Base-by-base conservation (phyloP, 768 basidiomycete genomes). In the Lepiota subincarnata region DNA sequence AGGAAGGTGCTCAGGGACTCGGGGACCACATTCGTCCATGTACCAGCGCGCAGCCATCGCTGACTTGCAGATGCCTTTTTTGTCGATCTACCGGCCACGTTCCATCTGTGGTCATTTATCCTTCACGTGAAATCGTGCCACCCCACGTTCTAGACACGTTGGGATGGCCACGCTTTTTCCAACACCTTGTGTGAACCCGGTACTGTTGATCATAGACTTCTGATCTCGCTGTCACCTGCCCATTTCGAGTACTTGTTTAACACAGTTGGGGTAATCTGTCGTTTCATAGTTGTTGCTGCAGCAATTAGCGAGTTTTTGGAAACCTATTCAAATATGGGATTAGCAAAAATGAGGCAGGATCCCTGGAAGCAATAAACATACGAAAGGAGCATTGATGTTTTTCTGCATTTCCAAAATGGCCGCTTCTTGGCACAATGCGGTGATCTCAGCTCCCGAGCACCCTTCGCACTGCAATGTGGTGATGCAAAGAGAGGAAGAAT, bases 401-500 rank as follows among this genome's bases (percentile, higher is more conserved):
- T 81, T 77, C 59, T 89, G 85, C 97, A 99, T 98, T 0, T 94
- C 90, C 50, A 87, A 66, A 57, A 98, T 68, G 0, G 96, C 97
- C 3, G 97, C 97, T 68, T 99, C 96, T 70, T 98, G 97, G 65
- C 95, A 98, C 40, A 98, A 78, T 7, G 88, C 85, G 5, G 83
- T 78, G 31, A 98, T 84, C 68, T 99, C 97, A 4, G 97, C 97
- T 4, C 97, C 97, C 16, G 95, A 98, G 66, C 93, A 99, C 0
- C 96, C 97, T 8, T 89, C 84, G 1, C 94, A 89, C 97, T 98
- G 46, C 14, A 24, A 31, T 31, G 31, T 31, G 31, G 31, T 31
- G 10, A 31, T 31, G 16, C n/a, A 39, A 31, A 26, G 22, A 37
- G 24, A n/a, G 48, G 14, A 39, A 46, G 26, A 19, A 44, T n/a